Evolutionary conservation across 306 rosid species (phyloP).

Genomic region (Hippophae tibetana): DNA sequence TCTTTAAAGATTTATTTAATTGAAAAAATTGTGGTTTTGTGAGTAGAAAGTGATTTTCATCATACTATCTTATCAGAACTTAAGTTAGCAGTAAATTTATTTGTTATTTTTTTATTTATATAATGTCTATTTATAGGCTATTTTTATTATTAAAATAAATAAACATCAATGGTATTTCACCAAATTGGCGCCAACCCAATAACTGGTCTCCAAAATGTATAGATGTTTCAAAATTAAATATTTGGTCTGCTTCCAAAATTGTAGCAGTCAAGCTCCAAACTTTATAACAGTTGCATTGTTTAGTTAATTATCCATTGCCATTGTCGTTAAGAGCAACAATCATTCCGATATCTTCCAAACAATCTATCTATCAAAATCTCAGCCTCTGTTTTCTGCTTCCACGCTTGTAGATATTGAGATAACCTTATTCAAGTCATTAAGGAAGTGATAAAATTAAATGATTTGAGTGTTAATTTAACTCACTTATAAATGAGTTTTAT

Average conservation of each 20-base stretch:
- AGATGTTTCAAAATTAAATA: conserved; percentile 45
- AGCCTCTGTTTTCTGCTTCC: conserved; percentile 5
- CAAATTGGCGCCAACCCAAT: conserved; percentile 81
- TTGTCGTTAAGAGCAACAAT: conserved; percentile 54
- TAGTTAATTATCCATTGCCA: conserved; percentile 25
- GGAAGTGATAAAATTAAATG: conserved; percentile 3
- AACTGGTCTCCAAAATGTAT: conserved; percentile 51
- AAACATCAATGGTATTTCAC: neutral
- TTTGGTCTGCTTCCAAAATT: conserved; percentile 44
- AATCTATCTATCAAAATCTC: conserved; percentile 16
- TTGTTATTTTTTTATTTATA: too few relatives aligned
- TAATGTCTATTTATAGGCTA: too few relatives aligned
- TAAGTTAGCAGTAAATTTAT: too few relatives aligned
- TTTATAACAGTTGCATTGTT: conserved; percentile 49
- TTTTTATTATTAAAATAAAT: too few relatives aligned
- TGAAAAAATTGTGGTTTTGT: too few relatives aligned
- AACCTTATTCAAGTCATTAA: conserved; percentile 1
- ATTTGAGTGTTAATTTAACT: too few relatives aligned
- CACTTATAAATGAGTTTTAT: too few relatives aligned
- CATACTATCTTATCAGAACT: too few relatives aligned
- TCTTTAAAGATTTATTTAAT: too few relatives aligned
- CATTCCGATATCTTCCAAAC: conserved; percentile 42
- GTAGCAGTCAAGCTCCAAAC: conserved; percentile 47
- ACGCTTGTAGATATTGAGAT: neutral
- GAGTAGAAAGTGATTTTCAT: too few relatives aligned